phyloP scores from a whole-genome alignment of 208 protist genomes.

The Wallacemonas sp. region DNA sequence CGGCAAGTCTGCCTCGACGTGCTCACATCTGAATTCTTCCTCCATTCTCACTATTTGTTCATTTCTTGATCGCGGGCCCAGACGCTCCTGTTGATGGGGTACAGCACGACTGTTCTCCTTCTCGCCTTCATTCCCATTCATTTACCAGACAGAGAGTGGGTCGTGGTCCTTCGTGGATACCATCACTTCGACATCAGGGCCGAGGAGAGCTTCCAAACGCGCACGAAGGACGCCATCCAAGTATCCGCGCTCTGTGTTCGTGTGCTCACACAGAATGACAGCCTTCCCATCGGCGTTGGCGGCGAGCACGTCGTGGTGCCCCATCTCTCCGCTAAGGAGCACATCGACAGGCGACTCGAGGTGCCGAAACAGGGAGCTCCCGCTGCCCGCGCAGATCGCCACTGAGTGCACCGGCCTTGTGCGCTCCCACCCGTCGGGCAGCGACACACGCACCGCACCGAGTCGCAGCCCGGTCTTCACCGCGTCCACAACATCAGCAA shows the following conservation, averaged over 20 bases:
- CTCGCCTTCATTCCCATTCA: too few relatives aligned
- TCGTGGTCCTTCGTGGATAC: constrained; percentile 70
- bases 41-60: too few relatives aligned
- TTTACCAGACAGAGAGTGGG: constrained; percentile 63
- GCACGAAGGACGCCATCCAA: constrained; percentile 45
- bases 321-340: constrained; percentile 90
- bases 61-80: too few relatives aligned
- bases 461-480: constrained; percentile 67
- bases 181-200: constrained; percentile 40
- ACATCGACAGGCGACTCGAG: constrained; percentile 57
- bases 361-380: constrained; percentile 61
- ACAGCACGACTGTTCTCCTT: too few relatives aligned
- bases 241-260: constrained; percentile 91
- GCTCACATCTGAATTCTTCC: too few relatives aligned
- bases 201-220: constrained; percentile 45
- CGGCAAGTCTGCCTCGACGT: too few relatives aligned
- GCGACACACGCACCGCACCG: constrained; percentile 62
- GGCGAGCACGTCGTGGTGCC: constrained; percentile 92
- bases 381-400: constrained; percentile 89
- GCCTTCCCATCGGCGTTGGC: constrained; percentile 68
- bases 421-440: constrained; percentile 43
- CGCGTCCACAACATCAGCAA: constrained; percentile 44
- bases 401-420: constrained; percentile 49
- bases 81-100: too few relatives aligned
- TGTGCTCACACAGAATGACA: constrained; percentile 92